Base-by-base conservation (phyloP, 2,329 filamentous ascomycete genomes). In the Colletotrichum sp. region DNA sequence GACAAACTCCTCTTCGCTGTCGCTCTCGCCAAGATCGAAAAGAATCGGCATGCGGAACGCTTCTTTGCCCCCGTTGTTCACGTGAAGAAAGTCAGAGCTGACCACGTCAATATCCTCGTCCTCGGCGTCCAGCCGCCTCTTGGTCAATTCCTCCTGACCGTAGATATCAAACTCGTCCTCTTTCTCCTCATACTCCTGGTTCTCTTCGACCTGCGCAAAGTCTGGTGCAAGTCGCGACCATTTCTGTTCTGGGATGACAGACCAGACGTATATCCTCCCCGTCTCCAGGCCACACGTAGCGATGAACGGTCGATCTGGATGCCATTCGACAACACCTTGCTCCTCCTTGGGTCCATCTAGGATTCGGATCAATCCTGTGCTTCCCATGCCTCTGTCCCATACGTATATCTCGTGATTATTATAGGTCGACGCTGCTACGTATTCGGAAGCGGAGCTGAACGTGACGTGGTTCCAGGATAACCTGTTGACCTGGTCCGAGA, bases 131-230 rank as follows among this genome's bases (percentile, higher is more conserved):
- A 99, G 89, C 59, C 96, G 92, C 34, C 96, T 92, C 84, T 98
- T 96, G 82, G 98, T 95, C 72, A 99, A 93, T 84, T 99, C 96
- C 82, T 98, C 96, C 74, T 96, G 94, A 0, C 96, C 96, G 82
- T 99, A 97, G 72, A 99, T 98, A 84, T 99, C 98, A 80, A 99
- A 99, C 83, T 99, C 97, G 83, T 99, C 97, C 85, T 99, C 97
- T 72, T 92, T 92, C 84, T 99, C 97, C 57, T 98, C 92, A 83
- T 99, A 99, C 83, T 99, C 95, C 26, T 98, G 96, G 80, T 99
- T 99, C 85, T 99, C 97, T 85, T 99, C 97, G 16, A 99, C 96
- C 85, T 99, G 97, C 55, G 93, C 95, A 84, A 99, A 99, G 85
- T 99, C 98, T 0, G 97, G 97, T 7, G 98, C 98, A 34, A 99